Conservation (phyloP, 2,329 filamentous ascomycete species). For the Sclerotinia spermophila region DNA sequence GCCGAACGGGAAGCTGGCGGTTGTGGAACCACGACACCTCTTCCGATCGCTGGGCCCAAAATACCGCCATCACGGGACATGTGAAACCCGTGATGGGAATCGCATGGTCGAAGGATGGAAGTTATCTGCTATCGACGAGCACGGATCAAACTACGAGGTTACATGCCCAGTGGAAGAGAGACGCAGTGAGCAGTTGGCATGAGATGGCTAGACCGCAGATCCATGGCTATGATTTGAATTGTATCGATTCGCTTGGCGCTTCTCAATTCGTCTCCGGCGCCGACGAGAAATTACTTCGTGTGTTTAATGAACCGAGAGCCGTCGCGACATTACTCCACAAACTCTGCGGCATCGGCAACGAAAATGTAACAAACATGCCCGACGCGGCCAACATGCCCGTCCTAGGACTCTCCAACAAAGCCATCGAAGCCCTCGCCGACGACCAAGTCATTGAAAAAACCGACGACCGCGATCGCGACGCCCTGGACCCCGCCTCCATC, state of each 20-base stretch:
- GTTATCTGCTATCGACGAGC: slow-evolving; percentile 84
- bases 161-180: slow-evolving; percentile 71
- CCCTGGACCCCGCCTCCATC: slow-evolving; percentile 52
- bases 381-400: slow-evolving; percentile 95
- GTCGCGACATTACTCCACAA: slow-evolving; percentile 70
- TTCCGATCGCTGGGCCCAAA: slow-evolving; percentile 70
- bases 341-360: slow-evolving; percentile 57
- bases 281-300: slow-evolving; percentile 95
- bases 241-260: slow-evolving; percentile 70
- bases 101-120: slow-evolving; percentile 77
- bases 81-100: slow-evolving; percentile 76
- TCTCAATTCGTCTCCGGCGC: slow-evolving; percentile 88
- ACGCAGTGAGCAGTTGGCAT: slow-evolving; percentile 68
- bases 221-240: slow-evolving; percentile 97
- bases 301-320: slow-evolving; percentile 84
- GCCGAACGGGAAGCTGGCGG: slow-evolving; percentile 90
- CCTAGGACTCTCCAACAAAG: slow-evolving; percentile 93
- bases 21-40: slow-evolving; percentile 66
- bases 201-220: slow-evolving; percentile 96
- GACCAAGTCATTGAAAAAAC: slow-evolving; percentile 44
- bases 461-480: slow-evolving; percentile 49
- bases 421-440: slow-evolving; percentile 59
- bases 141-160: slow-evolving; percentile 90
- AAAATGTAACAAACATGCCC: slow-evolving; percentile 53
- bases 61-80: slow-evolving; percentile 78